Evolutionary conservation across 1,139 yeast genomes (phyloP), one percentile per base, ranked within the genome.

Genomic region (Kurtzmaniella quercitrusa): DNA sequence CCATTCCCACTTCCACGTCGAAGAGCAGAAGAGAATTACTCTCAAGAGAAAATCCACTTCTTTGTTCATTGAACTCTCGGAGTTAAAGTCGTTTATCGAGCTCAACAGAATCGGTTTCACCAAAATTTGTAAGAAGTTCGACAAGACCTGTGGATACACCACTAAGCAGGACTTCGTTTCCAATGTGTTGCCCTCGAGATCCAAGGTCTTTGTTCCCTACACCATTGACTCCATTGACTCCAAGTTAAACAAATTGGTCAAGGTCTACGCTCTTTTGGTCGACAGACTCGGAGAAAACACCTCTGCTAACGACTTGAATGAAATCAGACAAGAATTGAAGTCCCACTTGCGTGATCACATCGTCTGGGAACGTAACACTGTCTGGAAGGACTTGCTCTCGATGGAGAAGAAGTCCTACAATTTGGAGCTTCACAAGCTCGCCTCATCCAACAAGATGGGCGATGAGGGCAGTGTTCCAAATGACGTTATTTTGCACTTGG

Each of bases 341-440:
- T 73, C 88, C 14, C 88, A 88, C 54, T 67, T 91, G 49, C 75
- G 97, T 47, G 98, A 91, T 56, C 95, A 90, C 62, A 87, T 91
- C 41, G 96, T 90, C 15, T 91, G 96, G 95, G 97, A 90, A 64
- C 77, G 98, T 61, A 89, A 89, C 62, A 91, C 97, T 0, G 97
- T 91, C 19, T 91, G 98, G 98, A 84, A 93, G 57, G 97, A 91
- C 59, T 82, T 91, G 82, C 83, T 91, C 58, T 90, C 91, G 16
- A 67, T 90, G 57, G 96, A 91, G 63, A 79, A 91, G 59, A 82
- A 70, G 43, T 56, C 68, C 18, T 65, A 64, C 50, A 63, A 64
- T 46, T 55, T 67, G 50, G 60, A 65, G 49, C 51, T 65, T 15
- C 67, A 65, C 42, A 62, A 55, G 44, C 50, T 55, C 37, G 58